Evolutionary conservation across 306 rosid species (phyloP).

Genomic region (Cicer bijugum): DNA sequence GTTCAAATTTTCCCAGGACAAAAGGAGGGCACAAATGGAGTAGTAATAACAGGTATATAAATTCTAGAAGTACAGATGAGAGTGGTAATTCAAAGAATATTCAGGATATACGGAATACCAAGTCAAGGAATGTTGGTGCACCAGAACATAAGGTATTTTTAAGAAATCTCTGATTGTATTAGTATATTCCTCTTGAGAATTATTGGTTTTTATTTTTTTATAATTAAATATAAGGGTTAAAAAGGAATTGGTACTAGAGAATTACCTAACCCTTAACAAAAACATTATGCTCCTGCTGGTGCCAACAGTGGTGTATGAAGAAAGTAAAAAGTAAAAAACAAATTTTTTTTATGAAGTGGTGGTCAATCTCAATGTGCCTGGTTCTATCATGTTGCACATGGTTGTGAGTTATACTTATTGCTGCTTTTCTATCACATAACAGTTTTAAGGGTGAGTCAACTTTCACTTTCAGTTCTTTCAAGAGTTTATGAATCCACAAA

Average conservation of each 20-base stretch:
- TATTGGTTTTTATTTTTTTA: neutral
- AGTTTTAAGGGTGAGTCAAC: too few species aligned
- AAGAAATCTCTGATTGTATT: constrained; percentile 23
- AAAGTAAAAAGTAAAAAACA: too few species aligned
- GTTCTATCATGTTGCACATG: too few species aligned
- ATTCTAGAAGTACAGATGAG: constrained; percentile 51
- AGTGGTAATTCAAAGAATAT: constrained; percentile 47
- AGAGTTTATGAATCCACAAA: too few species aligned
- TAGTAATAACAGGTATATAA: constrained; percentile 50
- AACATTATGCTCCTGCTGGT: neutral
- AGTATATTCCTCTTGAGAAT: neutral
- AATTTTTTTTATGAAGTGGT: too few species aligned
- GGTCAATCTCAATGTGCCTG: too few species aligned
- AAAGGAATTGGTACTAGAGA: neutral
- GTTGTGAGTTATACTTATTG: too few species aligned
- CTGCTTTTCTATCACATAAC: too few species aligned
- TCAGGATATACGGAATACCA: constrained; percentile 61
- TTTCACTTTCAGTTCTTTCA: too few species aligned
- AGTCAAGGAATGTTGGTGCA: constrained; percentile 60
- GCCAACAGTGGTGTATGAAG: neutral
- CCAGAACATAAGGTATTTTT: constrained; percentile 80
- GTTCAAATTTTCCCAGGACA: constrained; percentile 58
- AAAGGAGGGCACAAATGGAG: constrained; percentile 62
- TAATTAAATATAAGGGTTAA: constrained; percentile 3
- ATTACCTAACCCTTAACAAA: neutral